Conservation (phyloP, 1,284 basidiomycete genomes). For the Moniliophthora roreri region DNA sequence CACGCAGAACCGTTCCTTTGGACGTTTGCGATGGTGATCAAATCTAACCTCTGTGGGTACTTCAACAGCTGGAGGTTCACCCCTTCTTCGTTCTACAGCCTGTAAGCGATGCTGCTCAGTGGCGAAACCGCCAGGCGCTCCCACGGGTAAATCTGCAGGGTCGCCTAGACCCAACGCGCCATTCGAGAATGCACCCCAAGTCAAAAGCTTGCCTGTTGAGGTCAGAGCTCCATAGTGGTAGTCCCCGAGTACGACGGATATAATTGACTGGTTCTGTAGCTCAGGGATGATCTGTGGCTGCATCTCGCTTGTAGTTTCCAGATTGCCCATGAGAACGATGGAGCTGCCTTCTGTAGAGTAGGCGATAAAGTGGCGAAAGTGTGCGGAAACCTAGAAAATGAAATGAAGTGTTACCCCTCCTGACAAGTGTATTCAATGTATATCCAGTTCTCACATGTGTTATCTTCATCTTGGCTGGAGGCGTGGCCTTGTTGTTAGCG, state of each 20-base stretch:
- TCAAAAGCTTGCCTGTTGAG: conserved; percentile 70
- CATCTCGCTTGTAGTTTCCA: conserved; percentile 38
- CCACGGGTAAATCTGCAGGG: conserved; percentile 48
- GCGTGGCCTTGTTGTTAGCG: conserved; percentile 29
- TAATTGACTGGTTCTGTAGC: conserved; percentile 72
- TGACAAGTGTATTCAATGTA: conserved; percentile 9
- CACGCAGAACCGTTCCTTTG: conserved; percentile 71
- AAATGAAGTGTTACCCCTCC: conserved; percentile 24
- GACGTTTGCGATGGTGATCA: conserved; percentile 48
- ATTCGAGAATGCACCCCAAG: conserved; percentile 79
- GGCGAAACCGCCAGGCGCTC: conserved; percentile 61
- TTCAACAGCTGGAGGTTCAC: conserved; percentile 44
- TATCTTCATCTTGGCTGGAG: conserved; percentile 53
- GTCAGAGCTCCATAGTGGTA: conserved; percentile 89
- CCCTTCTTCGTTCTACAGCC: conserved; percentile 29
- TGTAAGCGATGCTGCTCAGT: conserved; percentile 33
- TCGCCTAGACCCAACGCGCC: conserved; percentile 87
- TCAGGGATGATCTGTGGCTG: conserved; percentile 64
- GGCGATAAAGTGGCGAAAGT: conserved; percentile 76
- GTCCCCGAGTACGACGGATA: conserved; percentile 86
- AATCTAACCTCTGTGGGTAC: conserved; percentile 74
- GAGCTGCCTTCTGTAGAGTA: conserved; percentile 74
- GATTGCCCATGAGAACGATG: conserved; percentile 63
- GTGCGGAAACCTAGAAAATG: conserved; percentile 71
- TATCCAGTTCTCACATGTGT: conserved; percentile 57